These are phyloP conservation scores for Ophiosphaerella korrae DNA, from an alignment of 2,329 filamentous ascomycete genomes.

Conservation along the genomic window DNA sequence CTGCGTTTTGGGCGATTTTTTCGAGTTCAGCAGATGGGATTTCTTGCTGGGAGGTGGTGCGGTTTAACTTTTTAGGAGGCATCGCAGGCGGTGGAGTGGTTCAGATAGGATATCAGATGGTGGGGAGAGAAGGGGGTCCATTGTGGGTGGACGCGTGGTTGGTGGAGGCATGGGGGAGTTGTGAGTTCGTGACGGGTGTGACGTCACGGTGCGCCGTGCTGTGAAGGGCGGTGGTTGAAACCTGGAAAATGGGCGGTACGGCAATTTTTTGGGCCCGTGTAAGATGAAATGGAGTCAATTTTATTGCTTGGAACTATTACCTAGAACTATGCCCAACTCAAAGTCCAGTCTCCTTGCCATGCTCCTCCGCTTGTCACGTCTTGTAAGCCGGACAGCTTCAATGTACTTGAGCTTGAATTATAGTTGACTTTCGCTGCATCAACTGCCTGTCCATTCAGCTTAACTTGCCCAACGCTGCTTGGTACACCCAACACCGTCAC, in stretches of 20 bases:
- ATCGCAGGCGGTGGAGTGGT: constrained; percentile 1
- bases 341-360: constrained; percentile 63
- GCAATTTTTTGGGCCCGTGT: background rate
- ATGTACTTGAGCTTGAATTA: constrained; percentile 52
- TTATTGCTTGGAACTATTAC: too few species aligned
- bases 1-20: constrained; percentile 22
- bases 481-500: constrained; percentile 67
- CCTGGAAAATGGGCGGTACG: constrained; percentile 21
- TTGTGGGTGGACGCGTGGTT: background rate
- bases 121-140: background rate
- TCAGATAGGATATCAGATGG: background rate
- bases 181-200: constrained; percentile 10
- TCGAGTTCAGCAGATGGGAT: constrained; percentile 23
- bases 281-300: too few species aligned
- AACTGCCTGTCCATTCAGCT: constrained; percentile 58
- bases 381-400: constrained; percentile 59
- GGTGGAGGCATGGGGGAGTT: background rate
- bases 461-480: constrained; percentile 41
- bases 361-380: constrained; percentile 58
- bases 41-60: constrained; percentile 5
- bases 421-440: constrained; percentile 54
- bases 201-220: constrained; percentile 22
- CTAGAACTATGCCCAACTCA: constrained; percentile 55
- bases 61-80: constrained; percentile 21
- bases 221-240: constrained; percentile 12